These are phyloP conservation scores for Colletotrichum kahawae DNA, from an alignment of 2,329 filamentous ascomycete species.

Conservation along the genomic window DNA sequence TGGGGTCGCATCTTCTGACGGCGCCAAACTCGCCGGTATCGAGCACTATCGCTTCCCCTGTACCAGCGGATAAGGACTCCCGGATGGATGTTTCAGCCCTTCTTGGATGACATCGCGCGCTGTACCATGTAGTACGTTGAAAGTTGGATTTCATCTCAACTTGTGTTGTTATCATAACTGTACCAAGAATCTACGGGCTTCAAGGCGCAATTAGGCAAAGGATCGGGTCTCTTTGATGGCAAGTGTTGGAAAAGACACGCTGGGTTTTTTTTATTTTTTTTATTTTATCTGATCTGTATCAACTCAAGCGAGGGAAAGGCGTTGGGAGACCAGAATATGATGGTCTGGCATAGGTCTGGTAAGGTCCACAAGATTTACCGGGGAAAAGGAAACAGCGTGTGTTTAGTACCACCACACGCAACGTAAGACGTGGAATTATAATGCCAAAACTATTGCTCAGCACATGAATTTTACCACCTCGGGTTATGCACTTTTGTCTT, in stretches of 20 bases:
- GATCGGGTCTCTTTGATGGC: not conserved
- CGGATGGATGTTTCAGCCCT: slow-evolving; percentile 18
- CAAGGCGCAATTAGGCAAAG: not conserved
- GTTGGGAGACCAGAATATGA: slow-evolving; percentile 7
- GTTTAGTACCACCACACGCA: not conserved
- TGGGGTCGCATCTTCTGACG: slow-evolving; percentile 30
- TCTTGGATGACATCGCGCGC: not conserved
- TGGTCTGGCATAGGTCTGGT: not conserved
- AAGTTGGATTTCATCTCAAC: not conserved
- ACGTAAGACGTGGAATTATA: not conserved
- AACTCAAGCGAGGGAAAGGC: slow-evolving; percentile 16
- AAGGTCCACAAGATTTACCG: not conserved
- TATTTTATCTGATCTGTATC: not conserved
- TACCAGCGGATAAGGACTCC: slow-evolving; percentile 21
- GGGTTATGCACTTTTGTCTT: not conserved
- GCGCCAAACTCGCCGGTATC: slow-evolving; percentile 37
- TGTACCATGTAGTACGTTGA: not conserved
- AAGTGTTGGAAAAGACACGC: not conserved
- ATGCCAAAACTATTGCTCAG: not conserved
- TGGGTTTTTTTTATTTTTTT: not conserved
- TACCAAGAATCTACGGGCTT: not conserved
- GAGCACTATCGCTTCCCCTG: slow-evolving; percentile 9
- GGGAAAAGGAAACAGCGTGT: not conserved
- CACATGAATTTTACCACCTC: not conserved
- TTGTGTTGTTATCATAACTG: not conserved